Evolutionary conservation across 2,329 filamentous ascomycete species (phyloP).

Genomic region (Zymoseptoria passerinii): DNA sequence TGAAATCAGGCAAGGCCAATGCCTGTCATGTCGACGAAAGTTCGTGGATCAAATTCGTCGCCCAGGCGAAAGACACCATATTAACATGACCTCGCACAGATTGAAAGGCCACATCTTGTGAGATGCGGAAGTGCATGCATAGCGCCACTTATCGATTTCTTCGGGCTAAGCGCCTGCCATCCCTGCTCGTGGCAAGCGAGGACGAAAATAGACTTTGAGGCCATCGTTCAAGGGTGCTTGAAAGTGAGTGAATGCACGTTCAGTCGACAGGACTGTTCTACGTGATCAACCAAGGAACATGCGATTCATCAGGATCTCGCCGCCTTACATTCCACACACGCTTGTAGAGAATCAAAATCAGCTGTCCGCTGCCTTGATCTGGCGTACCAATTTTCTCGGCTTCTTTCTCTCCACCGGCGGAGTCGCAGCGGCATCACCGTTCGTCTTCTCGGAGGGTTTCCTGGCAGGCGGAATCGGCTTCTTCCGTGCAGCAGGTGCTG

Average conservation of each 20-base stretch:
- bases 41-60: background rate
- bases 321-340: background rate
- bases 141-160: background rate
- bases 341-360: background rate
- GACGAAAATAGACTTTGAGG: constrained; percentile 5
- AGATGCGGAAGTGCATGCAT: background rate
- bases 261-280: background rate
- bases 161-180: constrained; percentile 1
- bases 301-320: background rate
- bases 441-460: background rate
- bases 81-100: background rate
- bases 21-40: background rate
- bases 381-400: constrained; percentile 18
- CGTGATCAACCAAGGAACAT: background rate
- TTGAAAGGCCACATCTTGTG: background rate
- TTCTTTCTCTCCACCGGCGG: constrained; percentile 25
- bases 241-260: background rate
- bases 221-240: background rate
- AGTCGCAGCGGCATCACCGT: constrained; percentile 2
- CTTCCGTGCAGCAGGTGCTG: constrained; percentile 6
- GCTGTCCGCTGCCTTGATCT: background rate
- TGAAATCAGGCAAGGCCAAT: background rate
- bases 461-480: constrained; percentile 1
- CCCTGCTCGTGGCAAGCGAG: background rate
- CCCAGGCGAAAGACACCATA: background rate